Evolutionary conservation across 768 basidiomycete genomes (phyloP), one percentile per base, ranked within the genome.

Genomic region (Coprinopsis marcescibilis): DNA sequence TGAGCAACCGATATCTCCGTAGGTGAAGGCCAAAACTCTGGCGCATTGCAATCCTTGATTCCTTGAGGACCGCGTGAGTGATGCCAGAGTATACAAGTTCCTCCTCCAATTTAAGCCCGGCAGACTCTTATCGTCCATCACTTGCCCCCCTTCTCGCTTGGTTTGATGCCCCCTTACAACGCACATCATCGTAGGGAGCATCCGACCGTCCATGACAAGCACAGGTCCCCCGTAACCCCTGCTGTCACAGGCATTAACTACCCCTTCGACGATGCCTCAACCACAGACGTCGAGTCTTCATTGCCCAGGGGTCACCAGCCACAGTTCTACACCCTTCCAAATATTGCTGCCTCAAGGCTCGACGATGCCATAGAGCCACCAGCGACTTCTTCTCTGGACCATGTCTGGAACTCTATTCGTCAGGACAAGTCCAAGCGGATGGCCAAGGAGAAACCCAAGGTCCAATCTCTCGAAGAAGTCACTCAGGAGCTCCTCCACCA

Each of bases 381-480:
- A 14, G 60, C 62, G 21, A 57, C 64, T 23, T 55, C 66, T 25
- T 66, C 71, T 12, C 64, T 86, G 51, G 75, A 83, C 55, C 65
- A 76, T 17, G 62, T 87, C n/a, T 87, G 85, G 85, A 73, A 66
- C 48, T 71, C 75, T 45, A 73, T 87, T 43, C 75, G 83, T 36
- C 73, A 76, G 60, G 70, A 76, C 63, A 87, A 86, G 62, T 78
- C 78, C 41, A 72, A 68, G 52, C 74, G 75, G 54, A 81, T 86
- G 72, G 81, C 80, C 34, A 78, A 78, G 54, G 74, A 80, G 55
- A 78, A 77, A 43, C 74, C 80, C 24, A 87, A 87, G 61, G 80
- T 86, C 36, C 77, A 79, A 60, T 86, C 83, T 17, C 70, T 86
- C 17, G 82, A 81, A 58, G 71, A 67, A 49, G 52, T 61, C 10